Conservation (phyloP, 495 filamentous ascomycete genomes). For the Podospora fimiseda region DNA sequence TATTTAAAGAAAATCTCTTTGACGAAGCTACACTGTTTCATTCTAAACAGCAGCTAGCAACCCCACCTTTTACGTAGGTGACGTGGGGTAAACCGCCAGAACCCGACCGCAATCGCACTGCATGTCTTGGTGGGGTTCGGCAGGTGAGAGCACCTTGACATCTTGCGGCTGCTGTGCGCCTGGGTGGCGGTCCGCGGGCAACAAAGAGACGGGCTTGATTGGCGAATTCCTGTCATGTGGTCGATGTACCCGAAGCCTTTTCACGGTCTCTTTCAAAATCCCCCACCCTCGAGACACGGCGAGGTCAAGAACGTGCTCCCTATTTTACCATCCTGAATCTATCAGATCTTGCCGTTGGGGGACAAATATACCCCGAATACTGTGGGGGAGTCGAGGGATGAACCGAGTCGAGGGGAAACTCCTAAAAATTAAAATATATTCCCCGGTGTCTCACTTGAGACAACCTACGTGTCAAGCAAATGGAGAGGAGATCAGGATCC, state of each 20-base stretch:
- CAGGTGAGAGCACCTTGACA: background rate
- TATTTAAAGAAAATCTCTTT: background rate
- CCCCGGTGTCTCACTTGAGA: conserved; percentile 6
- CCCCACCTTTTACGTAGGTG: conserved; percentile 11
- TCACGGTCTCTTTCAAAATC: background rate
- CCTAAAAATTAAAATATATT: background rate
- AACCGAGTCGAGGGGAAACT: background rate
- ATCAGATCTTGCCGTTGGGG: background rate
- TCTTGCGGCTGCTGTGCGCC: too few species aligned
- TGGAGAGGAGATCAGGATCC: background rate
- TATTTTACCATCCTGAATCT: background rate
- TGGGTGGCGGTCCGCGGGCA: background rate
- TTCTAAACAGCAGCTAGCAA: conserved; percentile 2
- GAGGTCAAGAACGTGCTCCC: conserved; percentile 1
- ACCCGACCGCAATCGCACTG: background rate
- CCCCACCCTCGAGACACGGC: background rate
- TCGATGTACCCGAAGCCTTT: too few species aligned
- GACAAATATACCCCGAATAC: background rate
- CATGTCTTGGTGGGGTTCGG: background rate
- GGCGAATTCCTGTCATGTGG: too few species aligned
- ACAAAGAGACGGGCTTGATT: background rate
- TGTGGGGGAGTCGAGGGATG: background rate
- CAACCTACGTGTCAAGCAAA: background rate
- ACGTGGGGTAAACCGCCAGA: conserved; percentile 6
- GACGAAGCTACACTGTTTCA: background rate